Evolutionary conservation across 2,329 filamentous ascomycete species (phyloP).

Genomic region (Dothidotthia symphoricarpi): DNA sequence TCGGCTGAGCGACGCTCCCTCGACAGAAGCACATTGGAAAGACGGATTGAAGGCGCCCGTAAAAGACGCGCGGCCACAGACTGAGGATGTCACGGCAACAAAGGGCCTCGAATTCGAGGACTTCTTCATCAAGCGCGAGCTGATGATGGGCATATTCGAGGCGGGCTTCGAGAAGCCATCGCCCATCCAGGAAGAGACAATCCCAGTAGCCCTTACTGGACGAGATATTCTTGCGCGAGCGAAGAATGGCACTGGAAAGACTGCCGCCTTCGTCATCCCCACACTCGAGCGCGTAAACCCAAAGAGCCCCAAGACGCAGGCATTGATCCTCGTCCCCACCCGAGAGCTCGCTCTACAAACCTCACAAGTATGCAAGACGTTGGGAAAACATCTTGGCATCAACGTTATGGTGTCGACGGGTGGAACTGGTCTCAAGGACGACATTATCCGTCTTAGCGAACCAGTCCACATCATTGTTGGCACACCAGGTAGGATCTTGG

Average conservation of each 20-base stretch:
- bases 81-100: conserved; percentile 96
- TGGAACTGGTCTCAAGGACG: conserved; percentile 90
- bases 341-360: conserved; percentile 97
- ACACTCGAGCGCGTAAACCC: conserved; percentile 94
- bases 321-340: conserved; percentile 92
- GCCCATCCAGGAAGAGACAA: conserved; percentile 98
- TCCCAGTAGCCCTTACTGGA: conserved; percentile 91
- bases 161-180: conserved; percentile 98
- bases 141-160: conserved; percentile 99
- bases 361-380: conserved; percentile 97
- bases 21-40: conserved; percentile 68
- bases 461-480: conserved; percentile 97
- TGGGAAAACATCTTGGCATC: conserved; percentile 93
- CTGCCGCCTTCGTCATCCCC: conserved; percentile 95
- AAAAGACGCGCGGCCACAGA: conserved; percentile 76
- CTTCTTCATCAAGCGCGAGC: conserved; percentile 88
- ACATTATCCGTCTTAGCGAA: conserved; percentile 92
- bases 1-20: conserved; percentile 51
- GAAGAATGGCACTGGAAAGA: conserved; percentile 99
- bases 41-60: conserved; percentile 67
- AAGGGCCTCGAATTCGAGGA: conserved; percentile 98
- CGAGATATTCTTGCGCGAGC: conserved; percentile 93
- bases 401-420: conserved; percentile 99
- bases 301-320: conserved; percentile 94
- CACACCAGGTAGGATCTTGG: conserved; percentile 92